Conservation (phyloP, 2,329 filamentous ascomycete species). For the Talaromyces sp. region DNA sequence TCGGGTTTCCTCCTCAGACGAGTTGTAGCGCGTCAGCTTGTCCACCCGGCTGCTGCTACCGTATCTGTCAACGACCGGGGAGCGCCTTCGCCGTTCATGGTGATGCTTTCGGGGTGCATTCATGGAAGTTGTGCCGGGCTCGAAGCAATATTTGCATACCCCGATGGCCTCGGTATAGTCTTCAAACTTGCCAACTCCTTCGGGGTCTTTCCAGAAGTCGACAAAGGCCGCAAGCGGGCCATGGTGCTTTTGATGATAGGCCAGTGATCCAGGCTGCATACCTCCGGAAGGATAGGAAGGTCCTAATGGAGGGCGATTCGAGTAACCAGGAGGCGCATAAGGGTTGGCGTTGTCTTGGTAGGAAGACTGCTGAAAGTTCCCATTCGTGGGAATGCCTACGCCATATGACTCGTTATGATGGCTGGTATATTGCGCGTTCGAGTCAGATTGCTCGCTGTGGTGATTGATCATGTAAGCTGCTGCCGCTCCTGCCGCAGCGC, state of each 20-base stretch:
- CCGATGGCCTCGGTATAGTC: conserved; percentile 66
- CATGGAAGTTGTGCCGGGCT: conserved; percentile 53
- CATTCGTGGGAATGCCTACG: conserved; percentile 6
- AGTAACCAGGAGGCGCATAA: neutral
- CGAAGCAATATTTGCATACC: conserved; percentile 63
- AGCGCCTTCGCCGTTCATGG: conserved; percentile 43
- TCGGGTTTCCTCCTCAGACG: conserved; percentile 49
- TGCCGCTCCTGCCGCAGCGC: conserved; percentile 40
- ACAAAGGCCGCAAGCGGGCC: conserved; percentile 55
- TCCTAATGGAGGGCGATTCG: conserved; percentile 1
- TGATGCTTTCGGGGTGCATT: conserved; percentile 61
- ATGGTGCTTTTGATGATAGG: conserved; percentile 51
- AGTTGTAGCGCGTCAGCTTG: conserved; percentile 57
- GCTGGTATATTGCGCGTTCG: conserved; percentile 19
- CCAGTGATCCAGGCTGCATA: conserved; percentile 38
- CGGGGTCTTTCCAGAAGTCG: conserved; percentile 61
- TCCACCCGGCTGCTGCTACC: conserved; percentile 49
- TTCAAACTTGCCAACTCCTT: conserved; percentile 63
- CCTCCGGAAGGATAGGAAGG: conserved; percentile 22
- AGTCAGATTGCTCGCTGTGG: conserved; percentile 30
- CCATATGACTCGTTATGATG: conserved; percentile 15
- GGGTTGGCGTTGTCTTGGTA: conserved; percentile 17
- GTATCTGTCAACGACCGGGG: conserved; percentile 45
- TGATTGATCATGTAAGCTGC: conserved; percentile 42
- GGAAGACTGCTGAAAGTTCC: neutral